A percentile compares a stretch with the other conserved stretches of the same genome.
Evolutionary conservation across 768 basidiomycete species (phyloP).

Genomic region (Leccinum disarticulatum): DNA sequence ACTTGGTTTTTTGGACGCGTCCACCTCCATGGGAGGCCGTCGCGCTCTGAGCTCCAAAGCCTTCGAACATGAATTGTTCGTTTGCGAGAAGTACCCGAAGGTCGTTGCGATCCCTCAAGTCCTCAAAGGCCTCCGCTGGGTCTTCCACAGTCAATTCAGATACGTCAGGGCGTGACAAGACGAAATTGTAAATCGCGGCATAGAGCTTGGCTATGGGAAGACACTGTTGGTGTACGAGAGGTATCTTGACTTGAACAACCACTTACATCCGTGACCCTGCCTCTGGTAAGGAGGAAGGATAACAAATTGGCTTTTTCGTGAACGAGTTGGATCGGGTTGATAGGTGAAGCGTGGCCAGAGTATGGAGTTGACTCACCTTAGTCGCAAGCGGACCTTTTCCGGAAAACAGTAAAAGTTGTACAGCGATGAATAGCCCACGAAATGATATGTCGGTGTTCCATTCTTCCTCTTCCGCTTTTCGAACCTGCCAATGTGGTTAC

Average conservation of each 20-base stretch:
- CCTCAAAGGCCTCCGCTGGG: constrained; percentile 97
- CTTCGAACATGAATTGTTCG: constrained; percentile 69
- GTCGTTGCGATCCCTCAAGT: constrained; percentile 91
- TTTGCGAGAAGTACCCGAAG: constrained; percentile 71
- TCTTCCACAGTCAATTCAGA: constrained; percentile 98
- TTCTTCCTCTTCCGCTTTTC: constrained; percentile 75
- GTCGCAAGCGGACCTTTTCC: constrained; percentile 79
- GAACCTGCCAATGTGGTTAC: constrained; percentile 49
- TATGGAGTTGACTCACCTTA: constrained; percentile 58
- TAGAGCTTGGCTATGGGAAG: constrained; percentile 74
- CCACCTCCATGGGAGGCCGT: constrained; percentile 50
- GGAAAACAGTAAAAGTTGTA: constrained; percentile 97
- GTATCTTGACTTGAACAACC: neutral
- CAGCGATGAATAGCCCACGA: constrained; percentile 90
- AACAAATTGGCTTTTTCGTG: constrained; percentile 79
- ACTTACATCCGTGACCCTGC: constrained; percentile 86
- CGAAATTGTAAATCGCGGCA: constrained; percentile 77
- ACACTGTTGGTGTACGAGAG: neutral
- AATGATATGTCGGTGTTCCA: constrained; percentile 73
- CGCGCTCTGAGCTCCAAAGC: constrained; percentile 45
- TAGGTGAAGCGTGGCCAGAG: neutral
- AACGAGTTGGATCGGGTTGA: neutral
- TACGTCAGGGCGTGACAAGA: constrained; percentile 61
- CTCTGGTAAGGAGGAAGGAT: constrained; percentile 89
- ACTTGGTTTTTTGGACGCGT: constrained; percentile 38